Conservation (phyloP, 257 asterid species). For the Handroanthus guayacan region DNA sequence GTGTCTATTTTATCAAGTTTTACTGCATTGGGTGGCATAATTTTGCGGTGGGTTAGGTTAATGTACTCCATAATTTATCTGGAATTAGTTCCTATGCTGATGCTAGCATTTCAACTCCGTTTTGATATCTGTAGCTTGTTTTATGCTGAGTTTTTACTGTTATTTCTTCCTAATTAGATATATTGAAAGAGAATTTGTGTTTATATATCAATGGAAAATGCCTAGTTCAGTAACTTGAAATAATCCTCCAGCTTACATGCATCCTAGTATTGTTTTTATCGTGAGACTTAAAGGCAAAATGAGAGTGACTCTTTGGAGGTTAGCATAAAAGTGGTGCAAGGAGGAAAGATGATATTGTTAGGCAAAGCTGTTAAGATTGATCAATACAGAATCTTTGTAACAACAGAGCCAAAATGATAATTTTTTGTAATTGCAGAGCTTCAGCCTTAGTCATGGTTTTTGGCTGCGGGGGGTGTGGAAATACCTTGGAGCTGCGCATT, state of each 20-base stretch:
- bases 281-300: neutral
- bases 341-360: neutral
- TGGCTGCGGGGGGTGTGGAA: constrained; percentile 1
- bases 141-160: neutral
- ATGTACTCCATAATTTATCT: neutral
- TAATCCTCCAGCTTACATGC: neutral
- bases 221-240: constrained; percentile 18
- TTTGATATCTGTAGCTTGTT: constrained; percentile 1
- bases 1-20: neutral
- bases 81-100: neutral
- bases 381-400: neutral
- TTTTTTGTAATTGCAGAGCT: neutral
- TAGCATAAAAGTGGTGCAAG: neutral
- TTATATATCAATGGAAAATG: constrained; percentile 15
- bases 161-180: neutral
- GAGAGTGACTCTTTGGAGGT: neutral
- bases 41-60: constrained; percentile 13
- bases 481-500: neutral
- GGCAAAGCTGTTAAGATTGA: neutral
- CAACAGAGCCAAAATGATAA: neutral
- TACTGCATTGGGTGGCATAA: neutral
- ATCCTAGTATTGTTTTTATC: neutral
- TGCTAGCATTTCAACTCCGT: neutral
- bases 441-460: neutral
- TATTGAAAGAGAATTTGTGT: neutral